Evolutionary conservation across 169 alveolate genomes (phyloP), one percentile per base, ranked within the genome.

Genomic region (Plasmodium vinckei): DNA sequence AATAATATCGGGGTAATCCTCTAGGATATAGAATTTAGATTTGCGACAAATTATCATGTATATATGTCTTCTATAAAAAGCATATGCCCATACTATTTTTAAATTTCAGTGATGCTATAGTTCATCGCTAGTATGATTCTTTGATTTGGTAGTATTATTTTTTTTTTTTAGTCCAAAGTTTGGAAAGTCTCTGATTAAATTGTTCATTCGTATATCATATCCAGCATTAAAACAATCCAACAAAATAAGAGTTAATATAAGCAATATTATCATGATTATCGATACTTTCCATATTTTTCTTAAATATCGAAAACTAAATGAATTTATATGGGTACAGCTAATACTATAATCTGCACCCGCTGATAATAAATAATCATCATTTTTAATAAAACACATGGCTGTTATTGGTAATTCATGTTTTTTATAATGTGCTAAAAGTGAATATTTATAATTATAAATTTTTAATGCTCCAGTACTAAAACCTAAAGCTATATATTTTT

Each of bases 321-420:
- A 57, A 51, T 84, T 69, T 0, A 84, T 56, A 17, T 84, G 67
- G 25, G 70, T 23, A 57, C 87, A 68, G 12, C 91, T 84, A 56
- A 84, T 70, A 51, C 75, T 84, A 47, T 84, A 84, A 63, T 84
- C 91, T 15, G 91, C 91, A 63, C 91, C 91, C 1, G 91, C 87
- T 27, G 91, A 23, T 23, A 84, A 60, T 5, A 84, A 47, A 46
- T 23, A 84, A 33, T 47, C 44, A 57, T 84, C 91, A 69, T 69
- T 68, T 69, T 84, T 84, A 51, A 60, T 69, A 61, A 84, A 84
- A 25, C 87, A 84, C 91, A 84, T 84, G 15, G 91, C 91, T 0
- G 91, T 84, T 5, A 84, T 70, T 27, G 91, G 91, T 9, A 84
- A 71, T 44, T 84, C 91, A 61, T 84, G 91, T 61, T 84, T 84